Evolutionary conservation across 2,329 filamentous ascomycete genomes (phyloP).

Genomic region (Aspergillus chevalieri): DNA sequence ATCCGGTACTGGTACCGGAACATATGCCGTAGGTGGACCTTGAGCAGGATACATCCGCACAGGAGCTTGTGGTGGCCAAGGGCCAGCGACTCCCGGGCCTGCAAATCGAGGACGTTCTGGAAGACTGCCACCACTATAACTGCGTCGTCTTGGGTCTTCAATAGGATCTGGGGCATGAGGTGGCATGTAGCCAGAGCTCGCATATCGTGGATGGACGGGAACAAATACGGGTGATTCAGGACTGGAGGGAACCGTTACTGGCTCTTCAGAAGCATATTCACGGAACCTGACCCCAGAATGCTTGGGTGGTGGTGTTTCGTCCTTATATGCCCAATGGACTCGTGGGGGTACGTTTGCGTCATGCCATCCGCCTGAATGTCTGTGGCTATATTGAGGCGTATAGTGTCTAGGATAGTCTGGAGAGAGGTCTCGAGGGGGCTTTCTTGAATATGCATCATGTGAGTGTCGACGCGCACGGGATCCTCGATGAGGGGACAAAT

Average conservation of each 20-base stretch:
- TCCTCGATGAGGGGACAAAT: constrained; percentile 22
- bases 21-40: too few relatives aligned
- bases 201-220: not conserved
- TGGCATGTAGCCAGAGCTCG: constrained; percentile 7
- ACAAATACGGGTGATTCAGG: not conserved
- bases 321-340: constrained; percentile 1
- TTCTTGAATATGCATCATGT: constrained; percentile 30
- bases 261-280: constrained; percentile 18
- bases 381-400: not conserved
- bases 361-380: not conserved
- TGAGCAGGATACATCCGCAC: too few relatives aligned
- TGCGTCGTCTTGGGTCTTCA: constrained; percentile 20
- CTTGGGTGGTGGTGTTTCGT: constrained; percentile 8
- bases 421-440: constrained; percentile 23
- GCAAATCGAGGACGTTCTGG: too few relatives aligned
- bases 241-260: constrained; percentile 8
- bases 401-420: constrained; percentile 9
- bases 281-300: constrained; percentile 17
- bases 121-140: constrained; percentile 15
- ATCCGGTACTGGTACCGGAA: too few relatives aligned
- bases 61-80: too few relatives aligned
- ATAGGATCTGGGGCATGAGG: constrained; percentile 17
- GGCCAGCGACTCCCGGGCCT: too few relatives aligned
- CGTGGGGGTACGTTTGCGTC: constrained; percentile 1
- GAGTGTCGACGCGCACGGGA: constrained; percentile 28